phyloP scores from a whole-genome alignment of 306 rosid species.

The Rosa persica region DNA sequence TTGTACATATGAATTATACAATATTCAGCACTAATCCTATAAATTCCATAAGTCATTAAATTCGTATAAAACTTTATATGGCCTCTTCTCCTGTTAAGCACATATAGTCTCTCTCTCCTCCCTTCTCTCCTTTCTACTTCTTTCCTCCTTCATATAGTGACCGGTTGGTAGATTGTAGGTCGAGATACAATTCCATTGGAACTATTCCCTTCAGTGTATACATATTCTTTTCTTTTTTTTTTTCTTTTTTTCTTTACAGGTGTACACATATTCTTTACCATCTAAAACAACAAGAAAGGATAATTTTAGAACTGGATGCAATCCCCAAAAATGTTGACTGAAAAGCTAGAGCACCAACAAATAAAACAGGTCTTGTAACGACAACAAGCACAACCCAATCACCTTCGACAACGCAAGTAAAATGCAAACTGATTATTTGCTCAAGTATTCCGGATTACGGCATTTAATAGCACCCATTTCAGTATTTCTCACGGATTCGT shows the following conservation, averaged over 20 bases:
- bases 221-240: not conserved
- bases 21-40: not conserved
- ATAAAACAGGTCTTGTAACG: not conserved
- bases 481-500: no score
- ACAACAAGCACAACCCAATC: not conserved
- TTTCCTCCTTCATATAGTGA: not conserved
- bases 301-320: not conserved
- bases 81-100: not conserved
- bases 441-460: not conserved
- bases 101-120: not conserved
- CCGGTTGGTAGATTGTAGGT: not conserved
- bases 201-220: not conserved
- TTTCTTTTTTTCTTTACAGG: no score
- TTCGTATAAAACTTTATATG: not conserved
- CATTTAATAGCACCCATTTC: no score
- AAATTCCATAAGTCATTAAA: not conserved
- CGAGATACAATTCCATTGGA: not conserved
- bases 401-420: not conserved
- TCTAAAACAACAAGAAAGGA: no score
- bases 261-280: no score
- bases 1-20: not conserved
- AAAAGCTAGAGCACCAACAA: not conserved
- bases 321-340: not conserved
- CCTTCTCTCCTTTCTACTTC: not conserved
- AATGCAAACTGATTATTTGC: not conserved